Base-by-base conservation (phyloP, 768 basidiomycete genomes). In the Tylopilus rubrobrunneus region DNA sequence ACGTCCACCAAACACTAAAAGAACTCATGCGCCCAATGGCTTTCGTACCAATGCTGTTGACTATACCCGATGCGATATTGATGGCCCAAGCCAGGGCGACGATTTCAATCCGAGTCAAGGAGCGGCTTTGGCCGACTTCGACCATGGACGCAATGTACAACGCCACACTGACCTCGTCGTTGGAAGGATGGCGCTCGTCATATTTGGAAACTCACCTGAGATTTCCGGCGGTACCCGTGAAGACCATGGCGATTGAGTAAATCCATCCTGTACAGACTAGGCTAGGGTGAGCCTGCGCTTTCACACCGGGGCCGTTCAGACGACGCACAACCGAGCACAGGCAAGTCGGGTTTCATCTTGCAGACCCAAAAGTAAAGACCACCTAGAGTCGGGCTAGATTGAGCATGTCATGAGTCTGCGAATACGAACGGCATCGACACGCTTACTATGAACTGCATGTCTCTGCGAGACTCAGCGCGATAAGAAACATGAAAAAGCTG, bases 281-380 rank as follows among this genome's bases (percentile, higher is more conserved):
- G 21, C 8, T 10, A 15, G 21, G n/a, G n/a, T 59, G 14, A 58
- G 45, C 25, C 7, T 7, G 10, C 1, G 21, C 51, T 23, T 28
- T 10, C 14, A 33, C 11, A 56, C 31, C 25, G 21, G 33, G 47
- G 40, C 43, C 17, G 21, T 37, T 25, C 12, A 15, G 19, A 65
- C 77, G 66, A 65, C 77, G 66, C 62, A 79, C 78, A 83, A 19
- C 81, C 82, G 5, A 83, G 71, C 17, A 80, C 67, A 2, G 80
- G 81, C 14, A 70, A 55, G 45, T 80, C 73, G 0, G 80, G 79
- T 59, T 81, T 81, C 79, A 83, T 79, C 60, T 75, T 78, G 68
- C 80, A 82, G 11, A 82, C 81, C 82, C 81, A 83, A 62, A 83
- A 84, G 63, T 83, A 84, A 46, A 83, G 67, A 7, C 80, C 82